A percentile compares a stretch with the other conserved stretches of the same genome.
phyloP scores from a whole-genome alignment of 2,329 filamentous ascomycete species.

The Chrysoporthe puriensis region DNA sequence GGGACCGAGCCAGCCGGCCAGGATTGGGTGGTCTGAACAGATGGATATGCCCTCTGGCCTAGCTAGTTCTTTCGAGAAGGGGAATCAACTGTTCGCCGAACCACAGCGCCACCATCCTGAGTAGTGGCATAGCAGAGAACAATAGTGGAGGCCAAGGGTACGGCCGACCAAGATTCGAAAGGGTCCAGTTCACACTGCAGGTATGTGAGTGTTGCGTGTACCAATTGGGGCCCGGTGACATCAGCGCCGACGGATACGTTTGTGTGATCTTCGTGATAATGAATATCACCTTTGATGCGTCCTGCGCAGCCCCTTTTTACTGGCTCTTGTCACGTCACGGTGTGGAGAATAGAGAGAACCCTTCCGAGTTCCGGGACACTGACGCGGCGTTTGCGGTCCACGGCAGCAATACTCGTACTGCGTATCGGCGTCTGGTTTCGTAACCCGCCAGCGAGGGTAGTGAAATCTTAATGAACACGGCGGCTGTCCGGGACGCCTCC shows the following conservation, averaged over 20 bases:
- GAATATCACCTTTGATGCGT: slow-evolving; percentile 16
- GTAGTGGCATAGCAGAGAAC: not conserved
- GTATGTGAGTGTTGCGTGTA: not conserved
- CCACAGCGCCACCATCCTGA: not conserved
- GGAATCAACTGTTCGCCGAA: not conserved
- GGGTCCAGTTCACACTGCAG: not conserved
- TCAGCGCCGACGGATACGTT: not conserved
- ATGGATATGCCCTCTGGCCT: not conserved
- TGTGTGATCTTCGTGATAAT: slow-evolving; percentile 1
- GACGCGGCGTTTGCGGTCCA: slow-evolving; percentile 23
- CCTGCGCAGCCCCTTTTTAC: not conserved
- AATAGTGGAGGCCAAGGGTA: too few species aligned
- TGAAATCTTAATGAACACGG: not conserved
- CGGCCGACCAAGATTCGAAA: not conserved
- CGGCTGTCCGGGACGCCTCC: slow-evolving; percentile 7
- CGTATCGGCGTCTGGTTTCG: slow-evolving; percentile 2
- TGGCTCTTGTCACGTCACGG: not conserved
- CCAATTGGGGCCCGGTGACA: not conserved
- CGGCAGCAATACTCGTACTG: not conserved
- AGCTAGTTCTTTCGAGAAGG: not conserved
- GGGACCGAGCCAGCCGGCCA: not conserved
- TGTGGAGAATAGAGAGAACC: not conserved
- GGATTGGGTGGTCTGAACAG: not conserved
- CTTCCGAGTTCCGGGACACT: slow-evolving; percentile 20
- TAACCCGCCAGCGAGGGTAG: not conserved